A percentile compares a stretch with the other conserved stretches of the same genome.
These are phyloP conservation scores for Crithidia acanthocephali DNA, from an alignment of 208 protist species.

Conservation along the genomic window DNA sequence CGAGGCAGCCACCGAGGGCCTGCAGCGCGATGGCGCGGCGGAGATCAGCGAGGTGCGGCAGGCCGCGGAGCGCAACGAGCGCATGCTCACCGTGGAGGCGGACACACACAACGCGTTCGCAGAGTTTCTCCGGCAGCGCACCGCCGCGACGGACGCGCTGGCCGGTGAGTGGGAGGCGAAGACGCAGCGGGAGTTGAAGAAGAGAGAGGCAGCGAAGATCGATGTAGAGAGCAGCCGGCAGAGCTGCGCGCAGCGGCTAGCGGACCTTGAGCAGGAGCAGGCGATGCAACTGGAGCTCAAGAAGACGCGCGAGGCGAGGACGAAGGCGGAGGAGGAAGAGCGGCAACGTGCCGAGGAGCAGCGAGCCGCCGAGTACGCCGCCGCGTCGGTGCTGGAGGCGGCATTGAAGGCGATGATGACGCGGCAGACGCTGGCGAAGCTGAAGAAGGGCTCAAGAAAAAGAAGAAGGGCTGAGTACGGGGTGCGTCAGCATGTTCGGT, in stretches of 20 bases:
- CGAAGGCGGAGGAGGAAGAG: slow-evolving; percentile 32
- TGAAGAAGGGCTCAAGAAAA: slow-evolving; percentile 84
- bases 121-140: slow-evolving; percentile 70
- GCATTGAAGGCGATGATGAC: slow-evolving; percentile 85
- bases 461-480: slow-evolving; percentile 39
- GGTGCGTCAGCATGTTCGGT: neutral
- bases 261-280: slow-evolving; percentile 59
- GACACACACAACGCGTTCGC: slow-evolving; percentile 66
- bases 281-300: slow-evolving; percentile 57
- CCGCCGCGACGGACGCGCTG: slow-evolving; percentile 69
- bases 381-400: slow-evolving; percentile 80
- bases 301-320: slow-evolving; percentile 48
- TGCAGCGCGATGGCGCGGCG: slow-evolving; percentile 56
- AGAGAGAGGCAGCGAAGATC: slow-evolving; percentile 76
- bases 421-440: slow-evolving; percentile 61
- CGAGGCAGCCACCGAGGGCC: slow-evolving; percentile 71
- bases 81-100: slow-evolving; percentile 51
- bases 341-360: slow-evolving; percentile 43
- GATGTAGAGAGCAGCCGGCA: slow-evolving; percentile 84
- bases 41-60: slow-evolving; percentile 59
- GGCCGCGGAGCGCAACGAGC: slow-evolving; percentile 31
- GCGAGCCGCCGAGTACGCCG: slow-evolving; percentile 59
- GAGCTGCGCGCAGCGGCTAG: slow-evolving; percentile 72
- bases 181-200: slow-evolving; percentile 78
- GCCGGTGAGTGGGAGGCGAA: slow-evolving; percentile 82